Percentiles rank a stretch among this genome's conserved stretches.
phyloP scores from a whole-genome alignment of 352 stramenopile species.

The Phytopythium litorale region DNA sequence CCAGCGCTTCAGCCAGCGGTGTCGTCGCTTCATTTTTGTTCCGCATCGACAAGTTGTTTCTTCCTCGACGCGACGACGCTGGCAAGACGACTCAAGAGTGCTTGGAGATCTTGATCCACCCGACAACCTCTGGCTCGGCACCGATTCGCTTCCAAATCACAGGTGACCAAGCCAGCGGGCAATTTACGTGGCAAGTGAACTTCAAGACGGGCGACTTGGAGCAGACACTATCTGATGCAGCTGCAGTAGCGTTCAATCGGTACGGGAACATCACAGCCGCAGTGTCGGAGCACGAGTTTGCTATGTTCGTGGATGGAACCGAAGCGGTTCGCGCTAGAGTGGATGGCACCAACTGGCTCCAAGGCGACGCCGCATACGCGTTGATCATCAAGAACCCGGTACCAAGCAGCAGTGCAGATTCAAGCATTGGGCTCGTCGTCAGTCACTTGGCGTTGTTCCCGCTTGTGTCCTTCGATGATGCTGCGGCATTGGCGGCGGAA shows the following conservation, averaged over 20 bases:
- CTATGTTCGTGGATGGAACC: background rate
- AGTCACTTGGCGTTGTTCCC: constrained; percentile 46
- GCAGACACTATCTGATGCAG: background rate
- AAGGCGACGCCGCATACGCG: background rate
- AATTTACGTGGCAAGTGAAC: background rate
- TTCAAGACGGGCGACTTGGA: background rate
- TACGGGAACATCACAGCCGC: constrained; percentile 1
- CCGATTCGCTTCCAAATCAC: background rate
- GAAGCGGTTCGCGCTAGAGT: background rate
- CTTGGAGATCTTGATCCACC: background rate
- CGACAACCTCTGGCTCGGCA: background rate
- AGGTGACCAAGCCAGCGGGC: background rate
- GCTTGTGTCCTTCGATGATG: constrained; percentile 6
- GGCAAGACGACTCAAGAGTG: background rate
- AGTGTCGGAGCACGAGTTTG: background rate
- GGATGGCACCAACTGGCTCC: background rate
- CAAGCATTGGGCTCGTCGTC: constrained; percentile 17
- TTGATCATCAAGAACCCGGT: background rate
- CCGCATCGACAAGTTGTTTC: constrained; percentile 19
- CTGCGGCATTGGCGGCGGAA: constrained; percentile 23
- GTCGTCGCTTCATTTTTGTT: constrained; percentile 43
- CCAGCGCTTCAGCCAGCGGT: background rate
- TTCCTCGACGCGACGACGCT: background rate
- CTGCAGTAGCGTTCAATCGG: background rate
- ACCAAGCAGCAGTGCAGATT: background rate